Evolutionary conservation across 2,329 filamentous ascomycete genomes (phyloP).

Genomic region (Dactylonectria estremocensis): DNA sequence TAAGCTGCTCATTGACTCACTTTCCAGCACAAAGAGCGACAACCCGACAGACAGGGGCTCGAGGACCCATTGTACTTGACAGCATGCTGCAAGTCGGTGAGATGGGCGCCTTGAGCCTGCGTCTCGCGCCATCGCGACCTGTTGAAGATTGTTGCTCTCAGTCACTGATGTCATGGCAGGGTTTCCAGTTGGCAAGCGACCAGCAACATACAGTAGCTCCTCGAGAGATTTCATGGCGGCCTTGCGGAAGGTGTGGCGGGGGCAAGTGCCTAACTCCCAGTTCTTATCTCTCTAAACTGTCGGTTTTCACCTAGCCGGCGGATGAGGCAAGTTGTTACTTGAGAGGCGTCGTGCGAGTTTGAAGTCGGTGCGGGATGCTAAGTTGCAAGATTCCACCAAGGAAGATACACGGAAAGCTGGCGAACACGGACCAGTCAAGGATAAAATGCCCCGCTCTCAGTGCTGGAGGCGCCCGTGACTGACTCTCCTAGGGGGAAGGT

Average conservation of each 20-base stretch:
- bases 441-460: slow-evolving; percentile 36
- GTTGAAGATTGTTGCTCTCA: slow-evolving; percentile 42
- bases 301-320: slow-evolving; percentile 14
- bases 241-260: slow-evolving; percentile 9
- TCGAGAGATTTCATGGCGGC: slow-evolving; percentile 56
- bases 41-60: slow-evolving; percentile 79
- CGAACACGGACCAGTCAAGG: slow-evolving; percentile 9
- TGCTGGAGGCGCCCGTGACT: slow-evolving; percentile 24
- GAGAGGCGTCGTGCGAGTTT: slow-evolving; percentile 18
- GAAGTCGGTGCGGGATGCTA: slow-evolving; percentile 12
- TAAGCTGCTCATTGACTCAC: slow-evolving; percentile 56
- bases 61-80: slow-evolving; percentile 71
- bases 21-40: slow-evolving; percentile 95
- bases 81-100: slow-evolving; percentile 75
- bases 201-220: slow-evolving; percentile 55
- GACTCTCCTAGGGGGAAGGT: not conserved
- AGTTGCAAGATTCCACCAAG: slow-evolving; percentile 8
- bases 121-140: slow-evolving; percentile 80
- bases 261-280: not conserved
- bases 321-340: slow-evolving; percentile 10
- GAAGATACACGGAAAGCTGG: slow-evolving; percentile 7
- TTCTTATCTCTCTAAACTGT: not conserved
- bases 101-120: slow-evolving; percentile 69
- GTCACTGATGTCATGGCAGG: slow-evolving; percentile 30
- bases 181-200: slow-evolving; percentile 35